Evolutionary conservation across 129 eudicot species (phyloP), one percentile per base, ranked within the genome.

Genomic region (Artemisia tridentata): DNA sequence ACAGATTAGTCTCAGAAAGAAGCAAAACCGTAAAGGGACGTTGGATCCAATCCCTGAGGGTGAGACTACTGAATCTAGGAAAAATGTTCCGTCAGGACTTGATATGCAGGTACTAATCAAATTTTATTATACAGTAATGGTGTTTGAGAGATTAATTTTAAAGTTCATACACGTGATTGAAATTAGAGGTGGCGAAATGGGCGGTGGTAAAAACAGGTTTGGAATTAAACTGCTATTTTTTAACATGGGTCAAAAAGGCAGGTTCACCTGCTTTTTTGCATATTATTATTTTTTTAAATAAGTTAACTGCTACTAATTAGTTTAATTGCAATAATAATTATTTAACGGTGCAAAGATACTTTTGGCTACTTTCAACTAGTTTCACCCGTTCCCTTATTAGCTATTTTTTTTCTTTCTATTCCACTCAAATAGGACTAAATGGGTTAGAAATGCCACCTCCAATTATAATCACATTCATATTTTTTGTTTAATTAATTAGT

Each of bases 41-140:
- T 59, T 91, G 13, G 81, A 86, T 79, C 68, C 92, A 15, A 91
- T 91, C 18, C 97, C 92, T 0, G 96, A 91, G 82, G 75, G 78
- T 20, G 96, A 85, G 63, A 46, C 83, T 1, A 53, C 75, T 11
- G 96, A 72, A 61, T 61, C 75, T 25, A 82, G 19, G 62, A 82
- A 84, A 23, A 79, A 78, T 34, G 43, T 50, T 60, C 47, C 73
- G 45, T 61, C 84, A 47, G 72, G 80, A 51, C 77, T 74, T 71
- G 88, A 81, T 72, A 80, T 83, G 59, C 95, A 90, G 95, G 97
- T 90, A 90, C 11, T 31, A 46, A 17, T 68, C 0, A 2, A 19
- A 12, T 11, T 17, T 23, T 16, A 12, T 20, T 29, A 58, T 20
- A 20, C 17, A 23, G 38, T 23, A 58, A 25, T 58, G 6, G 29